phyloP scores from a whole-genome alignment of 495 filamentous ascomycete genomes.

The Astrothelium macrocarpum region DNA sequence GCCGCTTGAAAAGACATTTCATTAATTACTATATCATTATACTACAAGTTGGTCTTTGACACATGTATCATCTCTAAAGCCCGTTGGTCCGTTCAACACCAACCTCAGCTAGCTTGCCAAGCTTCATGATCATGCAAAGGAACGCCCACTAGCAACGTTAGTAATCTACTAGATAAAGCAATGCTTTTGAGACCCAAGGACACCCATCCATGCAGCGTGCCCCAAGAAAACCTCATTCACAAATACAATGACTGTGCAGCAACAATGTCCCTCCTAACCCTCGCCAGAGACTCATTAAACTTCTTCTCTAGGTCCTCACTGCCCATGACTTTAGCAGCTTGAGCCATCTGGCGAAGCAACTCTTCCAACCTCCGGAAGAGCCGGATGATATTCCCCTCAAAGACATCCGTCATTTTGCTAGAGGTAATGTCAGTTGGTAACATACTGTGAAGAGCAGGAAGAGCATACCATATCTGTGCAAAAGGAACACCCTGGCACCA shows the following conservation, averaged over 20 bases:
- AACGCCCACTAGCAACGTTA: neutral
- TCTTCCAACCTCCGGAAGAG: conserved; percentile 94
- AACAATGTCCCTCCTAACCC: conserved; percentile 86
- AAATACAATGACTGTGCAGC: conserved; percentile 87
- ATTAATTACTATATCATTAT: neutral
- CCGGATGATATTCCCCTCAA: conserved; percentile 91
- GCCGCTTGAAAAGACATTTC: neutral
- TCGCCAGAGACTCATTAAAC: conserved; percentile 72
- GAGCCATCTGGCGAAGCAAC: conserved; percentile 92
- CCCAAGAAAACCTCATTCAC: conserved; percentile 32
- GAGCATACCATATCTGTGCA: conserved; percentile 82
- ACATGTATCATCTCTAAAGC: neutral
- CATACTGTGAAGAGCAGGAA: neutral
- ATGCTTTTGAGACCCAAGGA: neutral
- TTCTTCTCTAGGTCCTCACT: conserved; percentile 83
- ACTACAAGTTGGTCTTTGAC: neutral
- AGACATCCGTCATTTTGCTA: conserved; percentile 97
- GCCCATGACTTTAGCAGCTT: conserved; percentile 94
- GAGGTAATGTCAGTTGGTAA: neutral
- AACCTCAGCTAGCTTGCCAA: neutral
- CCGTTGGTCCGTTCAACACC: neutral
- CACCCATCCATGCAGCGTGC: neutral
- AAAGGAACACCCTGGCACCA: conserved; percentile 92
- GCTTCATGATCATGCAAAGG: neutral
- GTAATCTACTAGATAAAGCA: neutral